These are phyloP conservation scores for Salix purpurea DNA, from an alignment of 345 rosid species.

Conservation along the genomic window DNA sequence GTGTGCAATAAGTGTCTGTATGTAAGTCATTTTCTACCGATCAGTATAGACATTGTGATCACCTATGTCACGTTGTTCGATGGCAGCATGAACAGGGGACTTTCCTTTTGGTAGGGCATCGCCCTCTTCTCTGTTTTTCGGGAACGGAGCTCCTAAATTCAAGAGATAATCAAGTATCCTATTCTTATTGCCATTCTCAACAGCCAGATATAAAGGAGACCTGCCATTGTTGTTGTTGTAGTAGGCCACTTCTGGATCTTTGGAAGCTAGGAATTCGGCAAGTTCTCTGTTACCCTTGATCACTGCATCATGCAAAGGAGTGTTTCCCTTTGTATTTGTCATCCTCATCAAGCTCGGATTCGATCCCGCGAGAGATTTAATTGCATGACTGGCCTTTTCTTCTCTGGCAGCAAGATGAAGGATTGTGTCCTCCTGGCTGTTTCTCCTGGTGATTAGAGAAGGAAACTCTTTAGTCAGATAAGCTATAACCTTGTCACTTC, in stretches of 20 bases:
- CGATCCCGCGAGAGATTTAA: neutral
- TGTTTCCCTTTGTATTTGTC: neutral
- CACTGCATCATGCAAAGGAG: neutral
- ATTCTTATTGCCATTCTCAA: neutral
- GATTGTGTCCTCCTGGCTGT: too few species aligned
- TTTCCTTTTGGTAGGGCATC: neutral
- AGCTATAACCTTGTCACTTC: neutral
- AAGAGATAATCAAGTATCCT: neutral
- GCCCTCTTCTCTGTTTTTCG: neutral
- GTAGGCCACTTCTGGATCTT: neutral
- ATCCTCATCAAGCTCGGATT: neutral
- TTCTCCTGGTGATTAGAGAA: neutral
- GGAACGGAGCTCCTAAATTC: neutral
- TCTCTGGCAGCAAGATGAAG: too few species aligned
- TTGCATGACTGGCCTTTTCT: too few species aligned
- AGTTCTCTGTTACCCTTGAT: neutral
- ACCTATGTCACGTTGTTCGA: neutral
- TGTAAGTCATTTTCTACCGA: neutral
- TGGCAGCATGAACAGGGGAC: neutral
- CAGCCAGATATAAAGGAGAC: constrained; percentile 6
- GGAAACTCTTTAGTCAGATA: neutral
- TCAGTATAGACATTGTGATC: neutral
- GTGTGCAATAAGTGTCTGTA: neutral
- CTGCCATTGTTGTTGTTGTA: neutral
- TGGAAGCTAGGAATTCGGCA: neutral